Percentiles rank a stretch among this genome's conserved stretches.
phyloP scores from a whole-genome alignment of 2,329 filamentous ascomycete species.

The Magnaporthiopsis poae region DNA sequence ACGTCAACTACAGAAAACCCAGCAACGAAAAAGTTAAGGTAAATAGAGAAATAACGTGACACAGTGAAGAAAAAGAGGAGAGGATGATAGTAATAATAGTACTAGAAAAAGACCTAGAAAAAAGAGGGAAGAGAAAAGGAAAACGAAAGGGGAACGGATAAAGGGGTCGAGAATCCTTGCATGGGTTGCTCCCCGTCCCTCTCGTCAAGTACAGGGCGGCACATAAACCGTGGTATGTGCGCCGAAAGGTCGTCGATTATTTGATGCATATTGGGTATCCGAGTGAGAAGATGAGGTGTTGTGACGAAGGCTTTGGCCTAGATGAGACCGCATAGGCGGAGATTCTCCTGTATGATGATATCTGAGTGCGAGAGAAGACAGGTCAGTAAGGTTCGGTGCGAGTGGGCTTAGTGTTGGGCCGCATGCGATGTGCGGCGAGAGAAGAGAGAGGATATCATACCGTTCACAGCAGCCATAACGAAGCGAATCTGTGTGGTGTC shows the following conservation, averaged over 20 bases:
- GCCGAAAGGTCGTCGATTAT: constrained; percentile 6
- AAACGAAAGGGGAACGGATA: constrained; percentile 13
- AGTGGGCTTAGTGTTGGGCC: not conserved
- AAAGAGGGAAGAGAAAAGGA: constrained; percentile 15
- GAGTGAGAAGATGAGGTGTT: constrained; percentile 3
- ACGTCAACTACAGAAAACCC: not conserved
- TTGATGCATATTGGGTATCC: constrained; percentile 9
- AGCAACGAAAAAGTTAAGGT: not conserved
- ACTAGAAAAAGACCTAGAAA: constrained; percentile 8
- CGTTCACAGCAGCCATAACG: constrained; percentile 98
- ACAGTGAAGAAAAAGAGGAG: not conserved
- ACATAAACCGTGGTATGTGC: not conserved
- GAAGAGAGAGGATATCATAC: constrained; percentile 39
- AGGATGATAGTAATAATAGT: constrained; percentile 1
- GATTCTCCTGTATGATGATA: constrained; percentile 99
- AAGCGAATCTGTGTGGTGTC: constrained; percentile 98
- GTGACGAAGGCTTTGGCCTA: constrained; percentile 8
- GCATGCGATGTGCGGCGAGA: not conserved
- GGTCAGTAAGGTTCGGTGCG: constrained; percentile 30
- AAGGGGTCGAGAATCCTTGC: constrained; percentile 8
- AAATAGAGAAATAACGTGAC: not conserved
- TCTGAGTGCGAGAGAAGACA: constrained; percentile 41
- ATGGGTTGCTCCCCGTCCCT: not conserved
- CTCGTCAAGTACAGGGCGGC: constrained; percentile 3
- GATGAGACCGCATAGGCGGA: constrained; percentile 41